Base-by-base conservation (phyloP, 2,329 filamentous ascomycete genomes). In the Aspergillus fructus region DNA sequence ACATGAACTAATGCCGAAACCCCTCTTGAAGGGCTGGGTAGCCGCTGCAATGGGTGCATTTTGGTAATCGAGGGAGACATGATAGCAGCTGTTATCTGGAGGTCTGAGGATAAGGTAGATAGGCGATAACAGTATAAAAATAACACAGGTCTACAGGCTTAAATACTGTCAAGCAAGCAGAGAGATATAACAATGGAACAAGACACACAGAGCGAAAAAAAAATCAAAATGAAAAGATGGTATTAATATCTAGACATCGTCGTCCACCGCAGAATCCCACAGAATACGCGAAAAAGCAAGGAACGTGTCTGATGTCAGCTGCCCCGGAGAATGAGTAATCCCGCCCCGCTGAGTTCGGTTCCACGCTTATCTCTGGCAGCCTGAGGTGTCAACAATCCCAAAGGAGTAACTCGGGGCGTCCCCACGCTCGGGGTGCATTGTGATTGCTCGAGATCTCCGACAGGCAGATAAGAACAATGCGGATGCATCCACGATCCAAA, bases 1-100 rank as follows among this genome's bases (percentile, higher is more conserved):
- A 78, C 77, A 70, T 79, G 77, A 43, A 80, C 63, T 37, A 76
- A 30, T 17, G 76, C 73, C 17, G 78, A 80, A 37, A 77, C 43
- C 3, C 73, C 72, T 50, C 73, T 66, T 15, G 76, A 76, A 12
- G 78, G 78, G 53, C 78, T 79, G 30, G 66, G 49, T 13, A 79
- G 62, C 53, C 73, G 64, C 60, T 80, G 79, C 13, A 80, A 66
- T 6, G 77, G 77, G 59, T 80, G 78, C 49, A 66, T 69, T 9
- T 60, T 42, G 40, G 71, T 53, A 5, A 76, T 59, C n/a, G 52
- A 55, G 13, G 46, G 47, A 46, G 51, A 24, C 41, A 55, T 49
- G 40, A 53, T 19, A n/a, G 34, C 50, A n/a, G 54, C 58, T 62
- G 64, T 41, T 53, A 58, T 34, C 23, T 24, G 42, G 47, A 56